Evolutionary conservation across 139 green algal genomes (phyloP).

Genomic region (Dunaliella primolecta): DNA sequence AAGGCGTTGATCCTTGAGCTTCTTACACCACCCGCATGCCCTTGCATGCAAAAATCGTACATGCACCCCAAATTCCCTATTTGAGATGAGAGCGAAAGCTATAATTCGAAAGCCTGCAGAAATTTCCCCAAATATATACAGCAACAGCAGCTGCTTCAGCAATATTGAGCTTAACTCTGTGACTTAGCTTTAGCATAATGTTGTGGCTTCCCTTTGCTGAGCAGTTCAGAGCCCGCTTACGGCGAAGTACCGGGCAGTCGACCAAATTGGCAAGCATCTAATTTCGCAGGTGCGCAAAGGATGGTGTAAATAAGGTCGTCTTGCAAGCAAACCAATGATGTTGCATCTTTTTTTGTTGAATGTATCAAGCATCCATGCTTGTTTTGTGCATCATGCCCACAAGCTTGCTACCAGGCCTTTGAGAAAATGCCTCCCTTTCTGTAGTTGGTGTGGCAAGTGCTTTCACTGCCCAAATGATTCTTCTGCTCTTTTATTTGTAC

Average conservation of each 20-base stretch:
- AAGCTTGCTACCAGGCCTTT: too few relatives aligned
- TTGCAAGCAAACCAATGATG: neutral
- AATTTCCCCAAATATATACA: neutral
- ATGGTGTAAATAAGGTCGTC: neutral
- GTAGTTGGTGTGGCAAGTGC: neutral
- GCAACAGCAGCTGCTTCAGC: neutral
- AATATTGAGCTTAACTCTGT: neutral
- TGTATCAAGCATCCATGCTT: neutral
- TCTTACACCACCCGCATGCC: too few relatives aligned
- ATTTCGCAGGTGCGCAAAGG: neutral
- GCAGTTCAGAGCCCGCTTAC: neutral
- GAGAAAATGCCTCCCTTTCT: too few relatives aligned
- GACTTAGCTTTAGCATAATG: neutral
- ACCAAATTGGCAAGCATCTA: conserved; percentile 15
- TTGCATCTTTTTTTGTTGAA: neutral
- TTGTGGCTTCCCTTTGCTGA: neutral
- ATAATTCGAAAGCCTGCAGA: neutral
- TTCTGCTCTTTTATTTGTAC: neutral
- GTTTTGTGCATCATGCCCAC: neutral
- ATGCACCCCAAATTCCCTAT: neutral
- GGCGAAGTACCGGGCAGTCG: conserved; percentile 5
- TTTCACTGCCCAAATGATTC: neutral
- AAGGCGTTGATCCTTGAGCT: too few relatives aligned
- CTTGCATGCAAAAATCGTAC: neutral
- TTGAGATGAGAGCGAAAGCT: neutral